Conservation (phyloP, 208 protist genomes). For the Leishmania aethiopica region DNA sequence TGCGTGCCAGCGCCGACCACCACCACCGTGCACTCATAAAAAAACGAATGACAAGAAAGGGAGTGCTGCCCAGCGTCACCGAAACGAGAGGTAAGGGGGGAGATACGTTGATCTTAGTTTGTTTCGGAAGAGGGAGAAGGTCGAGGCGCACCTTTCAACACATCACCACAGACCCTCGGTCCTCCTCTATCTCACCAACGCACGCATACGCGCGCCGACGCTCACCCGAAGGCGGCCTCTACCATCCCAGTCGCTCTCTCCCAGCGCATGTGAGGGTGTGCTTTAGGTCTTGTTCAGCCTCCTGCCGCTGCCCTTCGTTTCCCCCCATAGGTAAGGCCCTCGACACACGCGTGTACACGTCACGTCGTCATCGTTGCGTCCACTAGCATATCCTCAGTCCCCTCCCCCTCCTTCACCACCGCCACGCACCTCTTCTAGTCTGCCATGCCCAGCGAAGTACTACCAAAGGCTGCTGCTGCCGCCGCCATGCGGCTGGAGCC, state of each 20-base stretch:
- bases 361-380: background rate
- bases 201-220: background rate
- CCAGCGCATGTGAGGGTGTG: background rate
- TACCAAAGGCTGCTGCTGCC: background rate
- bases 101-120: background rate
- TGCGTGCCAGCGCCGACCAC: background rate
- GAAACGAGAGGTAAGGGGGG: background rate
- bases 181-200: background rate
- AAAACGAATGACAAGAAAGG: background rate
- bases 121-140: background rate
- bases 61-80: background rate
- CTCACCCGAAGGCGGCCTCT: background rate
- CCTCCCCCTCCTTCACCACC: background rate
- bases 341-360: background rate
- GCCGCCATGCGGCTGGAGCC: conserved; percentile 17
- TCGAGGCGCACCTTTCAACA: background rate
- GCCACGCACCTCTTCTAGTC: background rate
- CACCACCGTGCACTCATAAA: background rate
- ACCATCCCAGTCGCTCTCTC: background rate
- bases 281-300: background rate
- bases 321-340: background rate
- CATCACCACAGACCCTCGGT: background rate
- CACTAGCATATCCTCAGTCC: background rate
- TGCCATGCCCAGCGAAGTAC: background rate
- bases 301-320: background rate